Percentiles rank a stretch among this genome's conserved stretches.
These are phyloP conservation scores for Nemania diffusa DNA, from an alignment of 2,329 filamentous ascomycete genomes.

Conservation along the genomic window DNA sequence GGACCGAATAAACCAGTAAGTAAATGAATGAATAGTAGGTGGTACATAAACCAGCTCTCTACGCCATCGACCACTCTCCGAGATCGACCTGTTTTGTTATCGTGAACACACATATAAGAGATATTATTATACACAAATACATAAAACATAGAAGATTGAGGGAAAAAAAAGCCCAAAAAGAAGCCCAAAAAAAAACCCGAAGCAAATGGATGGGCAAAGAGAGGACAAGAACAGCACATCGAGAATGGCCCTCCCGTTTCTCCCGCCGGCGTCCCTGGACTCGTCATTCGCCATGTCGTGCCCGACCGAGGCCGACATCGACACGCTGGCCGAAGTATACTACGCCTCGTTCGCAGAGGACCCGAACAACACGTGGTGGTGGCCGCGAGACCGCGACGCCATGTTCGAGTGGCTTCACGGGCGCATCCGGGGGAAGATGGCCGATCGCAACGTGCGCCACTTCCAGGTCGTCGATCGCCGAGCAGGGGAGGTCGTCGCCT, in stretches of 20 bases:
- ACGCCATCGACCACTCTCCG: background rate
- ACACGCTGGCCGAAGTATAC: conserved; percentile 46
- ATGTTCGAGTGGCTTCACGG: conserved; percentile 47
- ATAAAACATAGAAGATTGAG: too few species aligned
- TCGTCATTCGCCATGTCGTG: conserved; percentile 43
- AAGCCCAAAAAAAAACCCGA: background rate
- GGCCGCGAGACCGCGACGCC: conserved; percentile 40
- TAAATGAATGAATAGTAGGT: background rate
- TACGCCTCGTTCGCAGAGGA: conserved; percentile 43
- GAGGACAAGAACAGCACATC: background rate
- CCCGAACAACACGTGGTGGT: conserved; percentile 46
- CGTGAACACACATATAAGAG: background rate
- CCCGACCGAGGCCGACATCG: conserved; percentile 46
- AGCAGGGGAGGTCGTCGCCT: conserved; percentile 44
- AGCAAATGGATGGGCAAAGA: background rate
- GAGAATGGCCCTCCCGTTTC: conserved; percentile 46
- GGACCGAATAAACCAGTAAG: background rate
- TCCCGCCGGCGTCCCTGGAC: conserved; percentile 39
- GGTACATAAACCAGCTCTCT: background rate
- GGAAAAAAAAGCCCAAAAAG: background rate
- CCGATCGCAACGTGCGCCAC: conserved; percentile 44
- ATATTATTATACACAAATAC: too few species aligned
- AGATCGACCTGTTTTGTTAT: background rate
- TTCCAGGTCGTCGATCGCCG: conserved; percentile 50
- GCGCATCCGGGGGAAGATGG: conserved; percentile 45